Evolutionary conservation across 495 filamentous ascomycete species (phyloP).

Genomic region (Penicillium coffeae): DNA sequence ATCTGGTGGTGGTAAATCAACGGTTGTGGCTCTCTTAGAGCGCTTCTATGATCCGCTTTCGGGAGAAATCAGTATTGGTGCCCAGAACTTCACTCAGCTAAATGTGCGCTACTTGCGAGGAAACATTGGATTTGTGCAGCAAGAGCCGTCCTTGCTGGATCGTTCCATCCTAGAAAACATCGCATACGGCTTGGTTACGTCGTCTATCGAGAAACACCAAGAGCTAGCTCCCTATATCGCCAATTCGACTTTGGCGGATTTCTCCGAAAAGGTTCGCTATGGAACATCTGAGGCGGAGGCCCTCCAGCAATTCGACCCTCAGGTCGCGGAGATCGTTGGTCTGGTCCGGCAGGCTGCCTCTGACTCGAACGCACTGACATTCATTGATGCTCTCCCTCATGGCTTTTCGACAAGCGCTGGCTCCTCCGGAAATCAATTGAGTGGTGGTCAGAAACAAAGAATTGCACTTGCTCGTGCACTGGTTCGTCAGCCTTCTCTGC

Average conservation of each 20-base stretch:
- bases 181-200: slow-evolving; percentile 58
- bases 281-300: slow-evolving; percentile 23
- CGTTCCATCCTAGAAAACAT: slow-evolving; percentile 68
- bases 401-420: slow-evolving; percentile 51
- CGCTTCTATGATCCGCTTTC: slow-evolving; percentile 46
- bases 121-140: slow-evolving; percentile 60
- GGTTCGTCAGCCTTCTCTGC: slow-evolving; percentile 65
- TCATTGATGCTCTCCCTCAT: slow-evolving; percentile 45
- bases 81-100: slow-evolving; percentile 44
- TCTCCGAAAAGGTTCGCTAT: slow-evolving; percentile 24
- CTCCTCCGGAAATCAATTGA: slow-evolving; percentile 51
- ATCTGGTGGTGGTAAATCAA: slow-evolving; percentile 70
- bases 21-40: slow-evolving; percentile 53
- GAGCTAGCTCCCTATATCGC: slow-evolving; percentile 30
- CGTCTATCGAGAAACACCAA: slow-evolving; percentile 31
- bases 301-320: slow-evolving; percentile 12
- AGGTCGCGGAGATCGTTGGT: slow-evolving; percentile 32
- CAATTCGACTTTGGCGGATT: slow-evolving; percentile 23
- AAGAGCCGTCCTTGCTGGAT: slow-evolving; percentile 60
- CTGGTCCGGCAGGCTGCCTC: slow-evolving; percentile 36
- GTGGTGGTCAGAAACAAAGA: slow-evolving; percentile 58
- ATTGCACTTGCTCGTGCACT: slow-evolving; percentile 66
- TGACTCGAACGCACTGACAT: slow-evolving; percentile 36
- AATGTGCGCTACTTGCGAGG: slow-evolving; percentile 57
- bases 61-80: slow-evolving; percentile 47